Evolutionary conservation across 192 early-diverging fungal genomes (phyloP), one percentile per base, ranked within the genome.

Genomic region (Podila clonocystis): DNA sequence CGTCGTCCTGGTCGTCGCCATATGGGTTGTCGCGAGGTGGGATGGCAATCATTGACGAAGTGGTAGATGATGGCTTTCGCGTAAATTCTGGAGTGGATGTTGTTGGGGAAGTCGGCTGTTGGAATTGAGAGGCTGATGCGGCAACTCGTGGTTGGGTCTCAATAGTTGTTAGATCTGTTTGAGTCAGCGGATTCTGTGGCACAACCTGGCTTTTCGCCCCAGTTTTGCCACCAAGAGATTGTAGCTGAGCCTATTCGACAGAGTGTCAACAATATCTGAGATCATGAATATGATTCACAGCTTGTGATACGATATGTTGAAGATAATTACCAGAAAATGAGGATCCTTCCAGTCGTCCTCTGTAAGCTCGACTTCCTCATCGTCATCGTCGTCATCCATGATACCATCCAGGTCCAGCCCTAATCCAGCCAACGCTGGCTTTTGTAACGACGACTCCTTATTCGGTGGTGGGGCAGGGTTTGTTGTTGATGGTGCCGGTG

Each of bases 321-420:
- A 62, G 19, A 34, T 20, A 50, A 62, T 64, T 82, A 87, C 89
- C 84, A 95, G 74, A 34, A 95, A 80, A n/a, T 85, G 82, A 7
- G 94, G 94, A 72, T 95, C 93, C 38, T 92, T 91, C 80, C 93
- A 74, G 73, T 95, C 94, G 6, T 87, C 85, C 26, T 95, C 94
- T 9, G 86, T 89, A 45, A 95, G 79, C 19, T 91, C 89, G 7
- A 94, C 86, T 12, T 91, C 88, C 9, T 83, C 72, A 34, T 88
- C 85, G 52, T 91, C 89, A 22, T 86, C 85, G 19, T 88, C 88
- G 24, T 85, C 69, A 9, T 80, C 65, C 62, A 70, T 38, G 3
- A 60, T 62, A 4, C 57, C 71, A 19, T 65, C 50, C 19, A 80
- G 48, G 58, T 73, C 77, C 6, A 80, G n/a, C 17, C 70, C 77